Evolutionary conservation across 768 basidiomycete species (phyloP), one percentile per base, ranked within the genome.

Genomic region (Pulveroboletus sp.): DNA sequence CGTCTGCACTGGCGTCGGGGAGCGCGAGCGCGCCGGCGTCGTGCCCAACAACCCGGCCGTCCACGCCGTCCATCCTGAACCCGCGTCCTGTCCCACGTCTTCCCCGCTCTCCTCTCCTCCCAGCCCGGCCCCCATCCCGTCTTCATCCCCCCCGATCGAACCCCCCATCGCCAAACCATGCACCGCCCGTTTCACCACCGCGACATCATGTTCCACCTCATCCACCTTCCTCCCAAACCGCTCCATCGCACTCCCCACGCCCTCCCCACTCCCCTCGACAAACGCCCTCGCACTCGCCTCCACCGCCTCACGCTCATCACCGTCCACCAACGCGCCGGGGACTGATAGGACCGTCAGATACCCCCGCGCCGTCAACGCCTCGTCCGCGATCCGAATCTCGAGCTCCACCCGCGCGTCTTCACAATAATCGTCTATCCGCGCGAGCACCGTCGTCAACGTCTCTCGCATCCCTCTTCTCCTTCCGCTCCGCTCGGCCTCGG

Each of bases 391-490:
- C 20, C 81, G 78, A 34, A 92, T 91, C 68, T 92, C 89, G 19
- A 93, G 69, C 61, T 92, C 89, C 10, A 93, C 89, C 1, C 86
- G 80, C 1, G 81, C 81, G 55, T 91, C 89, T 62, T 91, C 89
- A 5, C 79, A 79, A 60, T 78, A 87, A 61, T 93, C 86, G 45
- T 81, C 74, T 36, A 93, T 72, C 8, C 89, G 74, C 22, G 79
- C 73, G 16, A 86, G 67, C 6, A 81, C 83, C 0, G 71, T 72
- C 17, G 68, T n/a, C n/a, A n/a, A n/a, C n/a, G n/a, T n/a, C n/a
- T n/a, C n/a, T n/a, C n/a, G n/a, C n/a, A n/a, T n/a, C n/a, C n/a
- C n/a, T n/a, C n/a, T n/a, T n/a, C n/a, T n/a, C n/a, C n/a, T n/a
- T n/a, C n/a, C n/a, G n/a, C n/a, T n/a, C n/a, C n/a, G n/a, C n/a